phyloP scores from a whole-genome alignment of 192 early-diverging fungal species.

The Coemansia asiatica region DNA sequence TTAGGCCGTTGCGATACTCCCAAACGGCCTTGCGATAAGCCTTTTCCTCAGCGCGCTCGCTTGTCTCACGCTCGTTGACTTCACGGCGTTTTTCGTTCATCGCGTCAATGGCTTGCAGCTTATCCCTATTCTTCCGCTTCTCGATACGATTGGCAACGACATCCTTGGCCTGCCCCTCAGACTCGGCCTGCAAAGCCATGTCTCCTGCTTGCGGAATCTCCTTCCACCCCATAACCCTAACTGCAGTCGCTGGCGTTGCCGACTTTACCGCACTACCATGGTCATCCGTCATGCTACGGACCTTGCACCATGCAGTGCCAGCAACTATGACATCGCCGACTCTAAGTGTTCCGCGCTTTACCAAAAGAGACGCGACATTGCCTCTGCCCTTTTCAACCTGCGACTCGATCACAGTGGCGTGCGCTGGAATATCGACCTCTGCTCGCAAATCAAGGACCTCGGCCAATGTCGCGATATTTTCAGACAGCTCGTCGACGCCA shows the following conservation, averaged over 20 bases:
- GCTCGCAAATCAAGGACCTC: constrained; percentile 88
- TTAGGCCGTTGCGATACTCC: constrained; percentile 66
- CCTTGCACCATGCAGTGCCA: constrained; percentile 83
- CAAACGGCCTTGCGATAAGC: constrained; percentile 63
- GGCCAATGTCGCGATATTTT: constrained; percentile 80
- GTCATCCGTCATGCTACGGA: constrained; percentile 81
- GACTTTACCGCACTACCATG: constrained; percentile 66
- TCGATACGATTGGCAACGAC: constrained; percentile 68
- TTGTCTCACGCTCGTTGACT: constrained; percentile 55
- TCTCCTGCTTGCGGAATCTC: constrained; percentile 90
- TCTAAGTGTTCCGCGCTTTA: constrained; percentile 84
- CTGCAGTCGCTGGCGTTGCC: constrained; percentile 83
- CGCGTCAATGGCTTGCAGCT: constrained; percentile 64
- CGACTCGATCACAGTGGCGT: constrained; percentile 87
- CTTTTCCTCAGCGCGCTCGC: constrained; percentile 55
- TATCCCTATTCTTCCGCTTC: constrained; percentile 62
- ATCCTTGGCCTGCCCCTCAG: constrained; percentile 65
- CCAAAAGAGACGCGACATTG: constrained; percentile 82
- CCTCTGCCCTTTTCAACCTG: constrained; percentile 84
- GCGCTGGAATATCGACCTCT: constrained; percentile 72
- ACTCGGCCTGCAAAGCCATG: constrained; percentile 72
- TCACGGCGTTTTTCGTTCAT: constrained; percentile 76
- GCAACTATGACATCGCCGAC: constrained; percentile 81
- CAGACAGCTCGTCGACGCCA: constrained; percentile 85
- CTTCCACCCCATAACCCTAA: constrained; percentile 91